A percentile compares a stretch with the other conserved stretches of the same genome.
phyloP scores from a whole-genome alignment of 192 early-diverging fungal genomes.

The Backusella mclennaniae region DNA sequence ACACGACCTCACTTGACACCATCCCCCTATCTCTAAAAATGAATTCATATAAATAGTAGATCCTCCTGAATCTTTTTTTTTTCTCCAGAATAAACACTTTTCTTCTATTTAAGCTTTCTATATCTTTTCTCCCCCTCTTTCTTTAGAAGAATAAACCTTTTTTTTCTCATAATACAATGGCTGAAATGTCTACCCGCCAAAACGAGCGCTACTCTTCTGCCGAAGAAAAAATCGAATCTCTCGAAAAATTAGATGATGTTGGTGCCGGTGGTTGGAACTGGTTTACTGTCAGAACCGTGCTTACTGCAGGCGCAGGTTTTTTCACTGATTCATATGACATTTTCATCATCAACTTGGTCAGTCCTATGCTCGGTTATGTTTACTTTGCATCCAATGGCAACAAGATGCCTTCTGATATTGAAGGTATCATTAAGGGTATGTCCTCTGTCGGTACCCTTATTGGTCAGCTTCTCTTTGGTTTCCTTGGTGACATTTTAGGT shows the following conservation, averaged over 20 bases:
- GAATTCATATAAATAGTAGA: constrained; percentile 9
- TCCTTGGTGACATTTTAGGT: constrained; percentile 80
- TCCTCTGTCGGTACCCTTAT: constrained; percentile 79
- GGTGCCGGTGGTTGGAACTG: constrained; percentile 38
- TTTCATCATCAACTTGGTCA: constrained; percentile 86
- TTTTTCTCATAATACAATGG: not conserved
- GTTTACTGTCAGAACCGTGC: constrained; percentile 62
- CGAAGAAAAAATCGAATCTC: constrained; percentile 21
- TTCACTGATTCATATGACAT: constrained; percentile 92
- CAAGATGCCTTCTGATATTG: constrained; percentile 64
- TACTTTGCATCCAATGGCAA: constrained; percentile 49
- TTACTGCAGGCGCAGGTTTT: constrained; percentile 74
- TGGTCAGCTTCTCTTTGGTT: constrained; percentile 84
- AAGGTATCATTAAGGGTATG: constrained; percentile 77
- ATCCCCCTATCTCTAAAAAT: not conserved
- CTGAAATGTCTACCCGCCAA: constrained; percentile 4
- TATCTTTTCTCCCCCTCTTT: not conserved
- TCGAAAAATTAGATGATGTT: constrained; percentile 28
- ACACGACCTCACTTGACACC: constrained; percentile 24
- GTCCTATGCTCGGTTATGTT: constrained; percentile 77
- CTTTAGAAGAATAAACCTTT: not conserved
- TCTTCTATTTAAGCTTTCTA: not conserved
- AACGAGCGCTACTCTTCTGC: constrained; percentile 17
- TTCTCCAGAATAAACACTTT: not conserved
- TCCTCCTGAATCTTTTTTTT: not conserved